Evolutionary conservation across 257 asterid species (phyloP).

Genomic region (Craterostigma plantagineum): DNA sequence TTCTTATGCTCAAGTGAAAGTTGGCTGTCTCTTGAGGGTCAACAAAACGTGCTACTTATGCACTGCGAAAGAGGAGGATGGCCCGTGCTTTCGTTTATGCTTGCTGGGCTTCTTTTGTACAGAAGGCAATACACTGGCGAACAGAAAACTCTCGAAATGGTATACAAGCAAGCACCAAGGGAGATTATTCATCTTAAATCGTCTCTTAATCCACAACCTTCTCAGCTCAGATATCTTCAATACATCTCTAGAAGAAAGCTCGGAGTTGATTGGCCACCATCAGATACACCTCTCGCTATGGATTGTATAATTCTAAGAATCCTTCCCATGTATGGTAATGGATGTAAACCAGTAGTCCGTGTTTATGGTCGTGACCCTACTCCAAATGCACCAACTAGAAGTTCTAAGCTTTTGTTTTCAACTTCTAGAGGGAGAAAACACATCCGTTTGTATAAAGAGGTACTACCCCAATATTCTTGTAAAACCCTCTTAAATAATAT

Average conservation of each 20-base stretch:
- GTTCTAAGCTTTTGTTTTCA: conserved; percentile 51
- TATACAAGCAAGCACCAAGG: conserved; percentile 67
- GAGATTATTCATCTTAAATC: conserved; percentile 63
- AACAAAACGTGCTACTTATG: conserved; percentile 65
- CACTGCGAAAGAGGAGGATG: conserved; percentile 82
- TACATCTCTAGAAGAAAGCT: conserved; percentile 48
- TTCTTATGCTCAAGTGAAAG: conserved; percentile 69
- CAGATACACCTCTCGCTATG: conserved; percentile 46
- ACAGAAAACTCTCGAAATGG: conserved; percentile 72
- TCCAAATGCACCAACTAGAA: conserved; percentile 29
- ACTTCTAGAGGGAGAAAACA: conserved; percentile 27
- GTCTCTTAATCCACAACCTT: conserved; percentile 63
- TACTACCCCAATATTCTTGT: conserved; percentile 10
- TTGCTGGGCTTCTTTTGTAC: conserved; percentile 70
- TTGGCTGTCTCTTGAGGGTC: conserved; percentile 71
- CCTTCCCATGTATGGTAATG: conserved; percentile 44
- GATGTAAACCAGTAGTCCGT: conserved; percentile 53
- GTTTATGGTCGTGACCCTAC: conserved; percentile 53
- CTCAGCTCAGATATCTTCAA: conserved; percentile 73
- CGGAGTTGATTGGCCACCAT: conserved; percentile 52
- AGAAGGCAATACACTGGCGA: conserved; percentile 65
- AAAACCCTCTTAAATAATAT: too few relatives aligned
- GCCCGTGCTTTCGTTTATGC: conserved; percentile 74
- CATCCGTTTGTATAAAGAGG: conserved; percentile 34
- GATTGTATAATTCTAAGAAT: conserved; percentile 44